Conservation (phyloP, 495 filamentous ascomycete species). For the Hyaloscypha variabilis region DNA sequence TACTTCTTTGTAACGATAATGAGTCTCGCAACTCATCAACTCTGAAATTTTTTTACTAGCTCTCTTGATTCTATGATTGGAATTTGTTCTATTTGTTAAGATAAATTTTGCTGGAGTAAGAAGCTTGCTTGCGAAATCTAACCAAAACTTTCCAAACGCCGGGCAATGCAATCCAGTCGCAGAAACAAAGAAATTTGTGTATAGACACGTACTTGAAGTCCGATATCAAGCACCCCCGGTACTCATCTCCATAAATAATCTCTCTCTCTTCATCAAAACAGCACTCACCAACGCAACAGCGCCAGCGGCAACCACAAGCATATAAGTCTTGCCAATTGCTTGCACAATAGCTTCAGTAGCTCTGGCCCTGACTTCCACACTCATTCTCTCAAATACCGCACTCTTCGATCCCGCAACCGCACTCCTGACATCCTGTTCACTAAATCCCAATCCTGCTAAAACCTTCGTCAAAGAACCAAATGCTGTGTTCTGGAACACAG, state of each 20-base stretch:
- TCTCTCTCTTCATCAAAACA: conserved; percentile 20
- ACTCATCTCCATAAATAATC: conserved; percentile 7
- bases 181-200: no score
- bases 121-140: no score
- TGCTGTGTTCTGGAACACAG: conserved; percentile 48
- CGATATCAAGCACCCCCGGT: conserved; percentile 12
- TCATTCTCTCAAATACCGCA: conserved; percentile 34
- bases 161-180: no score
- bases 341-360: conserved; percentile 43
- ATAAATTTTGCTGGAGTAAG: no score
- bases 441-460: conserved; percentile 34
- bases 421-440: conserved; percentile 37
- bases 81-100: no score
- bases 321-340: conserved; percentile 44
- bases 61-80: no score
- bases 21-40: no score
- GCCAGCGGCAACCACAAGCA: conserved; percentile 43
- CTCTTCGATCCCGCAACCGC: conserved; percentile 50
- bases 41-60: no score
- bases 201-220: no score
- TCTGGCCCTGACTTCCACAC: conserved; percentile 27
- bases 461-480: conserved; percentile 27
- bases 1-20: no score
- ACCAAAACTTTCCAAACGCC: no score
- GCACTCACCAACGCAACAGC: conserved; percentile 21